Evolutionary conservation across 495 filamentous ascomycete genomes (phyloP).

Genomic region (Neurospora terricola): DNA sequence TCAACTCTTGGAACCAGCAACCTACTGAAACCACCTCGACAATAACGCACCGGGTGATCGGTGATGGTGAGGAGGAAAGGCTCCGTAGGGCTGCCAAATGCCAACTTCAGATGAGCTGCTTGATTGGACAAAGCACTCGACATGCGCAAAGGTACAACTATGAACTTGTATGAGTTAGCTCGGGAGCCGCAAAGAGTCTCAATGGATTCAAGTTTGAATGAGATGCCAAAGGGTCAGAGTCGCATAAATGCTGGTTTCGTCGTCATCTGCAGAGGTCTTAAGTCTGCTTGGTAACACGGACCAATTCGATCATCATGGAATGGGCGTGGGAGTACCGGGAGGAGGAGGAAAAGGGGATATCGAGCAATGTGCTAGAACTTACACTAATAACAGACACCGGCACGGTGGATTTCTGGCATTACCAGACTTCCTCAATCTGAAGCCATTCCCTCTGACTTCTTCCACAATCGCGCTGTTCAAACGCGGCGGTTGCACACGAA

Average conservation of each 20-base stretch:
- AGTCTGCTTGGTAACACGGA: slow-evolving; percentile 99
- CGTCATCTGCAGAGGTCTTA: slow-evolving; percentile 87
- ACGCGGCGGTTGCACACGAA: slow-evolving; percentile 13
- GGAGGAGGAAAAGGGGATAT: not conserved
- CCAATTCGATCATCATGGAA: slow-evolving; percentile 88
- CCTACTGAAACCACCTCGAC: not conserved
- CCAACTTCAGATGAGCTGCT: not conserved
- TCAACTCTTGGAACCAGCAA: not conserved
- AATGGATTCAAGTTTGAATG: not conserved
- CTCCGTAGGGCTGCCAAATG: not conserved
- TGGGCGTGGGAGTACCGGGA: not conserved
- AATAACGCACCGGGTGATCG: not conserved
- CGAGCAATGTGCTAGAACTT: not conserved
- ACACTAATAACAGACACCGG: not conserved
- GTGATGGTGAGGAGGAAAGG: not conserved
- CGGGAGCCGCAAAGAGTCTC: not conserved
- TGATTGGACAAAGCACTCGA: not conserved
- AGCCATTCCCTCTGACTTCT: not conserved
- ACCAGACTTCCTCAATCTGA: not conserved
- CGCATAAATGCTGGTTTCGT: slow-evolving; percentile 67
- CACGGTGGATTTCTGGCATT: not conserved
- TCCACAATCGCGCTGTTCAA: not conserved
- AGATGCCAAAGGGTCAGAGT: slow-evolving; percentile 55
- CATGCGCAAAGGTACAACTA: not conserved
- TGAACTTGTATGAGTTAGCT: not conserved